Evolutionary conservation across 768 basidiomycete genomes (phyloP).

Genomic region (Lactarius hengduanensis): DNA sequence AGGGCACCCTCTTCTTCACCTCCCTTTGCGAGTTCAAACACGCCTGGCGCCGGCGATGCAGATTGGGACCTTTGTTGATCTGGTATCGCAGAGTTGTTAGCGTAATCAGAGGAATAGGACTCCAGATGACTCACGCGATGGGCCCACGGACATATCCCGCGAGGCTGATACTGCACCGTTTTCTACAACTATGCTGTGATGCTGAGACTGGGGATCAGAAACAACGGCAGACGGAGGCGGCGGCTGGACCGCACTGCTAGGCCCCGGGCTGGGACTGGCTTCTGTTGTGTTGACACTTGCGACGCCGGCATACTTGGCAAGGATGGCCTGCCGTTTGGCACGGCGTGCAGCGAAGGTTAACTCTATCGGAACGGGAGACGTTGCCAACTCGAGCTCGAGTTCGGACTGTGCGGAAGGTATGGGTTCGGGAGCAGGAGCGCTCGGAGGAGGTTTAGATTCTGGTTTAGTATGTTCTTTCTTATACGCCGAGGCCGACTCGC

Average conservation of each 20-base stretch:
- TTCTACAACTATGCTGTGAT: conserved; percentile 45
- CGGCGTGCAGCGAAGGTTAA: conserved; percentile 64
- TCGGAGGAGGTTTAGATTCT: conserved; percentile 20
- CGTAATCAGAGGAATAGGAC: neutral
- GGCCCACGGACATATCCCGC: conserved; percentile 13
- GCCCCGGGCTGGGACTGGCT: conserved; percentile 55
- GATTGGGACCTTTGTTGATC: conserved; percentile 48
- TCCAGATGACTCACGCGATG: neutral
- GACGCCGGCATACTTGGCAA: conserved; percentile 67
- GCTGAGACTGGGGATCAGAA: conserved; percentile 65
- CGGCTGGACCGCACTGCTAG: conserved; percentile 75
- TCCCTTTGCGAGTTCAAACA: conserved; percentile 70
- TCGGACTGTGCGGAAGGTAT: conserved; percentile 39
- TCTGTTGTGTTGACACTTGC: conserved; percentile 37
- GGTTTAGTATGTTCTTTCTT: conserved; percentile 6
- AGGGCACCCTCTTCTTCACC: conserved; percentile 50
- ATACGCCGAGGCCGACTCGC: conserved; percentile 29
- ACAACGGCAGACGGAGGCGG: conserved; percentile 54
- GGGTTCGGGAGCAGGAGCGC: conserved; percentile 24
- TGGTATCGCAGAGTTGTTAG: neutral
- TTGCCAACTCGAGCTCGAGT: conserved; percentile 53
- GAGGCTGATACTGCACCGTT: conserved; percentile 8
- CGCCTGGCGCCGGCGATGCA: conserved; percentile 54
- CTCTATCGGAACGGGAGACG: conserved; percentile 50
- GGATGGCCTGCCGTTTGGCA: conserved; percentile 70